Percentiles rank a stretch among this genome's conserved stretches.
phyloP scores from a whole-genome alignment of 106 monocot species.

The Amphibolis antarctica region DNA sequence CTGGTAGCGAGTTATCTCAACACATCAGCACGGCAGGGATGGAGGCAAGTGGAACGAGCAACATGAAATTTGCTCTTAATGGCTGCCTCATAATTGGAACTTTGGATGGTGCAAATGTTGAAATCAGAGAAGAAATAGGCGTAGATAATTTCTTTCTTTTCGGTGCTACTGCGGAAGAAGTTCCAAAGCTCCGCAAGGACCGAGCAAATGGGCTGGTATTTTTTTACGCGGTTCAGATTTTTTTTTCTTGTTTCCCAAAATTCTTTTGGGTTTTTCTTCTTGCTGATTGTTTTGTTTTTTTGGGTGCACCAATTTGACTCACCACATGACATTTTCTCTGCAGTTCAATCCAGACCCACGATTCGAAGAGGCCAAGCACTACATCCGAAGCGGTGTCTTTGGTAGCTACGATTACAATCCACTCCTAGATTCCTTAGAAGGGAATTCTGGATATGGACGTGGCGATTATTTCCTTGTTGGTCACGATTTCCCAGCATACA shows the following conservation, averaged over 20 bases:
- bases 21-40: constrained; percentile 95
- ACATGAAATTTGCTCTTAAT: constrained; percentile 95
- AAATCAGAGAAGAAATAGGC: constrained; percentile 87
- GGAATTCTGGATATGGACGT: constrained; percentile 72
- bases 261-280: no score
- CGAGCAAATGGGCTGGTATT: constrained; percentile 73
- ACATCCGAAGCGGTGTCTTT: constrained; percentile 61
- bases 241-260: no score
- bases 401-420: constrained; percentile 67
- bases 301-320: no score
- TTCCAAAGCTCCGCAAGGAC: constrained; percentile 61
- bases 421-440: constrained; percentile 84
- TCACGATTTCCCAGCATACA: constrained; percentile 81
- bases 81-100: constrained; percentile 93
- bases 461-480: constrained; percentile 94
- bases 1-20: constrained; percentile 90
- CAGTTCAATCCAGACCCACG: constrained; percentile 80
- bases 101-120: constrained; percentile 90
- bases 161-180: constrained; percentile 81
- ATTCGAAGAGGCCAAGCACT: constrained; percentile 79
- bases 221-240: neutral
- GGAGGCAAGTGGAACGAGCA: constrained; percentile 95
- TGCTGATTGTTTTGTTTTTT: neutral
- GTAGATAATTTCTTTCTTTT: constrained; percentile 91
- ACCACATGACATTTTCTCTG: neutral